Evolutionary conservation across 441 rosid species (phyloP), one percentile per base, ranked within the genome.

Genomic region (Theobroma grandiflorum): DNA sequence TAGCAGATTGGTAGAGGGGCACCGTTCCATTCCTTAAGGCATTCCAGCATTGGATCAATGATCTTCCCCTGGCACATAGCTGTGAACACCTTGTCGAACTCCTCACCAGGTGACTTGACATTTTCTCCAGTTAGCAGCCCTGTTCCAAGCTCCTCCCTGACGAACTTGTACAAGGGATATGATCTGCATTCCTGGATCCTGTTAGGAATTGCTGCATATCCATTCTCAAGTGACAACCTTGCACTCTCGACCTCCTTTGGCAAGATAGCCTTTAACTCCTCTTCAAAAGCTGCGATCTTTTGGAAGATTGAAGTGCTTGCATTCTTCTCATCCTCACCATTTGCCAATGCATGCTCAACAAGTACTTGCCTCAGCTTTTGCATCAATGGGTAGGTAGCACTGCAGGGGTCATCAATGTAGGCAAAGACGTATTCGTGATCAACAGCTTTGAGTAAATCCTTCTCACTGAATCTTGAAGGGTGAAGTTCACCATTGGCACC

Each of bases 141-240:
- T 0, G 86, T 77, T 0, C 90, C 89, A 2, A 90, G 77, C 62
- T 83, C 90, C 76, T 89, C 92, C 73, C 94, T 87, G 59, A 90
- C 89, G 35, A 90, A 86, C 84, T 78, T 88, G 81, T 89, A 90
- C 68, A 90, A 15, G 1, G 92, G 94, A 49, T 88, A 90, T 2
- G 92, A 89, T 66, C 91, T 85, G 87, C 94, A 90, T 45, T 89
- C 92, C 82, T 84, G 82, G n/a, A 90, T 90, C 86, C 79, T 80
- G 80, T 90, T 89, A 0, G 88, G 80, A 67, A 88, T 79, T 0
- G 78, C 77, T 8, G 89, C 66, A 55, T 79, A 85, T 20, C 90
- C 90, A 38, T 53, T 84, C 77, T 87, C 94, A 3, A 66, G 47
- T 2, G 82, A 72, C 16, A 42, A 49, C 53, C 93, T 82, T 0